Evolutionary conservation across 768 basidiomycete species (phyloP).

Genomic region (Mycena latifolia): DNA sequence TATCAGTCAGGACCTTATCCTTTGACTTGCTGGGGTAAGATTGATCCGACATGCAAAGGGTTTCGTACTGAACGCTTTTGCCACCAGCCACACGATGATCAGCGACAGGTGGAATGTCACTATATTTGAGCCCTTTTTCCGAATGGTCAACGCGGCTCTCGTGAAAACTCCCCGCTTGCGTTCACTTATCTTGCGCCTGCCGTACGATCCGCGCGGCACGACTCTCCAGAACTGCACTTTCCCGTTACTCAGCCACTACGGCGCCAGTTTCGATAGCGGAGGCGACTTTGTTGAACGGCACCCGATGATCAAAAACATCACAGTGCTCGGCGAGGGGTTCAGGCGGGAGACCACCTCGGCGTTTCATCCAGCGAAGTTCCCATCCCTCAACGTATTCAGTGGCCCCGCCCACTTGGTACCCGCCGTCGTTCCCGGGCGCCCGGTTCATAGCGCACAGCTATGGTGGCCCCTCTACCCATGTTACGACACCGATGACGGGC

Average conservation of each 20-base stretch:
- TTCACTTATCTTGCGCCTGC: slow-evolving; percentile 4
- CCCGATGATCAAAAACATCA: slow-evolving; percentile 4
- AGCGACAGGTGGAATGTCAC: neutral
- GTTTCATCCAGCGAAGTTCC: neutral
- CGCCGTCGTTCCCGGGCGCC: neutral
- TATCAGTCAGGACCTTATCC: neutral
- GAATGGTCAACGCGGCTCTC: slow-evolving; percentile 10
- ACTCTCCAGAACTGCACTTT: slow-evolving; percentile 1
- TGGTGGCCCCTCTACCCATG: slow-evolving; percentile 14
- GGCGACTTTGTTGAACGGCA: slow-evolving; percentile 7
- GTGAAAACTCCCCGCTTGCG: neutral
- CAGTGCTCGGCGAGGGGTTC: slow-evolving; percentile 3
- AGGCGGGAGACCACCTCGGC: no score
- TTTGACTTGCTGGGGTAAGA: slow-evolving; percentile 8
- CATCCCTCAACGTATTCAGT: slow-evolving; percentile 10
- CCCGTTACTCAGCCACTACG: slow-evolving; percentile 6
- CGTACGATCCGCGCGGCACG: slow-evolving; percentile 1
- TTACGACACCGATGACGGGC: neutral
- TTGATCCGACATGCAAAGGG: no score
- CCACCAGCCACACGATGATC: slow-evolving; percentile 2
- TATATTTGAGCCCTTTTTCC: slow-evolving; percentile 13
- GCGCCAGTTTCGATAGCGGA: neutral
- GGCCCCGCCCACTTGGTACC: slow-evolving; percentile 9
- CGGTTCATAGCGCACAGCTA: slow-evolving; percentile 2
- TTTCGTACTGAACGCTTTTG: neutral